Evolutionary conservation across 345 rosid species (phyloP).

Genomic region (Schrenkiella parvula): DNA sequence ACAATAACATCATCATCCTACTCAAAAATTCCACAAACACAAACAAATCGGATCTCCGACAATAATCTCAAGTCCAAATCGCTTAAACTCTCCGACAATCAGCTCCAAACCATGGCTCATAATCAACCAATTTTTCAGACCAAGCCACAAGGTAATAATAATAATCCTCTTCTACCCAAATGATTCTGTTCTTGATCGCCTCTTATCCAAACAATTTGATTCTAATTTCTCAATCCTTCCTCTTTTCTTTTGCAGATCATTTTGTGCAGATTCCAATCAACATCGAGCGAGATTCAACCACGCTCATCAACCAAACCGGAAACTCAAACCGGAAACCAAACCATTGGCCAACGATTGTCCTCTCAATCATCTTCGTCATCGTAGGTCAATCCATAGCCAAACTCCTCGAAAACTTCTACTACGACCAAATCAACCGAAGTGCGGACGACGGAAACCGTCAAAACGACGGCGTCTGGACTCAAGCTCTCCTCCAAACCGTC

Average conservation of each 20-base stretch:
- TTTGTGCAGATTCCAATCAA: slow-evolving; percentile 29
- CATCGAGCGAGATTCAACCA: slow-evolving; percentile 25
- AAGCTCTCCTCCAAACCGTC: slow-evolving; percentile 29
- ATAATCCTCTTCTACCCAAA: not conserved
- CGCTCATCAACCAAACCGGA: slow-evolving; percentile 18
- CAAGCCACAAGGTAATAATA: slow-evolving; percentile 23
- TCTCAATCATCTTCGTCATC: slow-evolving; percentile 29
- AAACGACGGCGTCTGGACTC: slow-evolving; percentile 36
- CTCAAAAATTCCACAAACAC: not conserved
- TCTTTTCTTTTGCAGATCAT: slow-evolving; percentile 25
- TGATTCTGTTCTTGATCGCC: not conserved
- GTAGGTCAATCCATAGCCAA: slow-evolving; percentile 23
- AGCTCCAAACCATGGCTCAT: slow-evolving; percentile 27
- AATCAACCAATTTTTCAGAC: slow-evolving; percentile 24
- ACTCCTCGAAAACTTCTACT: slow-evolving; percentile 33
- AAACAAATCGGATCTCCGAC: not conserved
- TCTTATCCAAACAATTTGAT: not conserved
- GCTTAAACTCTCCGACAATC: not conserved
- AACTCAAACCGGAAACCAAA: slow-evolving; percentile 27
- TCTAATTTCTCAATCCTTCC: not conserved
- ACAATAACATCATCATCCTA: not conserved
- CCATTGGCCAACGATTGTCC: slow-evolving; percentile 30
- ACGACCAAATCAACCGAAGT: slow-evolving; percentile 15
- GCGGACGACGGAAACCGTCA: slow-evolving; percentile 15
- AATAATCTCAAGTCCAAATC: not conserved